Conservation (phyloP, 371 early-diverging fungal species). For the Syncephalastrum racemosum region DNA sequence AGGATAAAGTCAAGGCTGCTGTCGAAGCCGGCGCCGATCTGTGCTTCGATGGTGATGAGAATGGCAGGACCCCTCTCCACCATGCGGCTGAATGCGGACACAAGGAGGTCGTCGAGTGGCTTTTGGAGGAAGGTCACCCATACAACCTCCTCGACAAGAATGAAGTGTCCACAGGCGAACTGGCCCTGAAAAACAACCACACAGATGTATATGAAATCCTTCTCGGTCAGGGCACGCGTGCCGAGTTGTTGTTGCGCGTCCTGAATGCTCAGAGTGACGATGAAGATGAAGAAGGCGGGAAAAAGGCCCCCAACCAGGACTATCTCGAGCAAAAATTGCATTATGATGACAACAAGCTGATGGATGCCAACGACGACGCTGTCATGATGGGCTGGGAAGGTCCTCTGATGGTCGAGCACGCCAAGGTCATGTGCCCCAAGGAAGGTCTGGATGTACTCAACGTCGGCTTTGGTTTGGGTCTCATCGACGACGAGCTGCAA, state of each 20-base stretch:
- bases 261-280: constrained; percentile 38
- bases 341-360: constrained; percentile 73
- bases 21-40: constrained; percentile 40
- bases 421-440: constrained; percentile 74
- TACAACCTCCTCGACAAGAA: constrained; percentile 46
- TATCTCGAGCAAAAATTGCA: constrained; percentile 76
- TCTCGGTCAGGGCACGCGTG: constrained; percentile 81
- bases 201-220: constrained; percentile 55
- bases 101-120: constrained; percentile 56
- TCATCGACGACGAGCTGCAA: constrained; percentile 86
- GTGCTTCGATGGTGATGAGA: constrained; percentile 39
- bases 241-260: constrained; percentile 75
- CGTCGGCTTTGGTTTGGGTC: constrained; percentile 92
- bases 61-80: constrained; percentile 51
- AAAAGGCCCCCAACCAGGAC: constrained; percentile 68
- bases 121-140: constrained; percentile 57
- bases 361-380: constrained; percentile 88
- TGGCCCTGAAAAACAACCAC: constrained; percentile 54
- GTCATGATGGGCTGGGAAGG: constrained; percentile 99
- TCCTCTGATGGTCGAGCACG: constrained; percentile 91
- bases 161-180: constrained; percentile 52
- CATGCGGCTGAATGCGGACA: constrained; percentile 48
- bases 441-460: constrained; percentile 72
- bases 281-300: constrained; percentile 28
- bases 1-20: constrained; percentile 41